These are phyloP conservation scores for Parvularia atlantis DNA, from an alignment of 78 protist species.

Conservation along the genomic window DNA sequence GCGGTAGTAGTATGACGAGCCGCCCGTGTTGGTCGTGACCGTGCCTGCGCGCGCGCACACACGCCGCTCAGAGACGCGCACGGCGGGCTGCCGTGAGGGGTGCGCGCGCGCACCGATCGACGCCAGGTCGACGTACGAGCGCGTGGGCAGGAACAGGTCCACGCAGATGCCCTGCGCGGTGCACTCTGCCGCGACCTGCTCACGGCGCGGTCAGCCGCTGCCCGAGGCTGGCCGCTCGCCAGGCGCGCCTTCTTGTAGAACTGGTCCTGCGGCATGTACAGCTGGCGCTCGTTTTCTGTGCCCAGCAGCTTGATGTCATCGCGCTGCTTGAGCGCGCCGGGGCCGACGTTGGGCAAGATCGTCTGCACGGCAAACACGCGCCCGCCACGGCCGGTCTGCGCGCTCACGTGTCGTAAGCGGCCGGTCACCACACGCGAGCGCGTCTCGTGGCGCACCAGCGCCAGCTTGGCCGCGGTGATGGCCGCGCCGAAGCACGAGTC, in stretches of 20 bases:
- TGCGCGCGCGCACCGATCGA: conserved; percentile 6
- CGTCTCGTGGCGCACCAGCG: background rate
- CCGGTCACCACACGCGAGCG: too few species aligned
- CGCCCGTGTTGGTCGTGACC: too few species aligned
- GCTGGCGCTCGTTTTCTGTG: conserved; percentile 36
- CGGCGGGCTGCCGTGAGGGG: too few species aligned
- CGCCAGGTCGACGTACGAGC: conserved; percentile 17
- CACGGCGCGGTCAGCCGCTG: too few species aligned
- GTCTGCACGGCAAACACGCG: background rate
- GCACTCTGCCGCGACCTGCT: conserved; percentile 17
- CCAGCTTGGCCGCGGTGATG: background rate
- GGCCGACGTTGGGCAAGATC: conserved; percentile 3
- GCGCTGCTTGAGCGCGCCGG: conserved; percentile 21
- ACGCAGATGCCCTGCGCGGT: background rate
- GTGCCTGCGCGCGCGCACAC: too few species aligned
- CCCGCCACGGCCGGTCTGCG: background rate
- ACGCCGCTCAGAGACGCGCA: too few species aligned
- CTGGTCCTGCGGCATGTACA: background rate
- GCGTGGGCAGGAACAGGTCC: conserved; percentile 26
- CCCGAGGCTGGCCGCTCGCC: too few species aligned
- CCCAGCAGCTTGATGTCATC: conserved; percentile 26
- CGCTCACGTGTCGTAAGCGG: too few species aligned
- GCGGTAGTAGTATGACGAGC: too few species aligned
- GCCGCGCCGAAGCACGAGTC: background rate
- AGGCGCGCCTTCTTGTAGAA: conserved; percentile 8